phyloP scores from a whole-genome alignment of 176 grass and related monocot genomes.

The Rhynchospora tenuis region DNA sequence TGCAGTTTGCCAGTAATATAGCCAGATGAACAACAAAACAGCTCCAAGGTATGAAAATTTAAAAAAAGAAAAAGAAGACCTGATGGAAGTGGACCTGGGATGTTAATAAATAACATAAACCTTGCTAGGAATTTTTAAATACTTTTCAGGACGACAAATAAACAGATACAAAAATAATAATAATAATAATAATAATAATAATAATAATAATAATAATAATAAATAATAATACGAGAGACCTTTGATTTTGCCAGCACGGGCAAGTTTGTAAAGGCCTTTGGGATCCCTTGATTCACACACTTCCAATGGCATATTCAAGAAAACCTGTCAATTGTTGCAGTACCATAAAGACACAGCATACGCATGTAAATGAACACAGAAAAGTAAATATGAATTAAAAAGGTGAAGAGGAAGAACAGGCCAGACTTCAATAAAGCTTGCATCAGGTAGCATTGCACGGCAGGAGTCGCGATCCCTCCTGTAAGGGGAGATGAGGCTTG shows the following conservation, averaged over 20 bases:
- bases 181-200: no score
- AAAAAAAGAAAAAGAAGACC: background rate
- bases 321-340: conserved; percentile 49
- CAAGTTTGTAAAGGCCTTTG: conserved; percentile 97
- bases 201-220: no score
- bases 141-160: background rate
- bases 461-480: conserved; percentile 68
- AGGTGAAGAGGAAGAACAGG: background rate
- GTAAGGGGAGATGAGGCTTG: conserved; percentile 98
- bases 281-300: conserved; percentile 89
- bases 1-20: background rate
- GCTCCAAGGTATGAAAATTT: background rate
- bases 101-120: background rate
- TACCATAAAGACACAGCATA: background rate
- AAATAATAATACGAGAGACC: conserved; percentile 34
- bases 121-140: background rate
- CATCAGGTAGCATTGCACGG: conserved; percentile 64
- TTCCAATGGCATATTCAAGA: conserved; percentile 96
- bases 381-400: background rate
- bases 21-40: background rate
- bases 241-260: conserved; percentile 92
- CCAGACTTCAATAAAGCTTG: conserved; percentile 83
- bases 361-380: background rate
- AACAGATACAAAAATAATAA: background rate
- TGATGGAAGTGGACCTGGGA: background rate